phyloP scores from a whole-genome alignment of 2,329 filamentous ascomycete genomes.

The Rutstroemia sp. region DNA sequence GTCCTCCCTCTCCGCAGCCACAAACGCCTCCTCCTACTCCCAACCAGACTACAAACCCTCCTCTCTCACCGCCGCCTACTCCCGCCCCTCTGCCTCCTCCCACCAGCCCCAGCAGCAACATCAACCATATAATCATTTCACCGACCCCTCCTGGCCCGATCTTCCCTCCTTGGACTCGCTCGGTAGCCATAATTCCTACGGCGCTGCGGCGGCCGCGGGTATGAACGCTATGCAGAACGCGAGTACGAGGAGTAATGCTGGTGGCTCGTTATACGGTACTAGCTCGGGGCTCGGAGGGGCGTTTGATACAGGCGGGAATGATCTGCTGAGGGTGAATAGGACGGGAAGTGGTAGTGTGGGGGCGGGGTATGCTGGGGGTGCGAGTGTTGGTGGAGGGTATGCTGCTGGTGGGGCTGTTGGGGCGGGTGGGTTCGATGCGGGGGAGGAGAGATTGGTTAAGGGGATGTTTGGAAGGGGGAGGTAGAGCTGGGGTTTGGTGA shows the following conservation, averaged over 20 bases:
- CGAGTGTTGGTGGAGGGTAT: not conserved
- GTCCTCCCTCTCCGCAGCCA: conserved; percentile 19
- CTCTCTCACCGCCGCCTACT: conserved; percentile 16
- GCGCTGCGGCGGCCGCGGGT: conserved; percentile 8
- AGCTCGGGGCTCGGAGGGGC: conserved; percentile 13
- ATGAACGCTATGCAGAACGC: not conserved
- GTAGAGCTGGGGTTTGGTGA: not conserved
- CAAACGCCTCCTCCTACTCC: conserved; percentile 21
- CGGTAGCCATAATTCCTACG: not conserved
- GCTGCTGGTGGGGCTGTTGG: not conserved
- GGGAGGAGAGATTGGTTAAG: conserved; percentile 5
- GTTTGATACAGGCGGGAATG: conserved; percentile 11
- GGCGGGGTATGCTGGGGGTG: conserved; percentile 14
- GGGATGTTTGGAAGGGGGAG: conserved; percentile 4
- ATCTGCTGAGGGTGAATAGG: conserved; percentile 18
- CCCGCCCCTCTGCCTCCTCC: conserved; percentile 22
- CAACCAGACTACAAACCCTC: conserved; percentile 17
- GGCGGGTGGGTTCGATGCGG: not conserved
- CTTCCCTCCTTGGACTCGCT: conserved; percentile 23
- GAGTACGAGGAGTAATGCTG: conserved; percentile 4
- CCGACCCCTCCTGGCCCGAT: conserved; percentile 26
- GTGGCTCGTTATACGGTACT: conserved; percentile 14
- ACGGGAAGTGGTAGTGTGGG: conserved; percentile 16
- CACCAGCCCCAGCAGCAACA: conserved; percentile 16
- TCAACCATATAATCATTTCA: conserved; percentile 23